Evolutionary conservation across 768 basidiomycete genomes (phyloP), one percentile per base, ranked within the genome.

Genomic region (Kwoniella dendrophila): DNA sequence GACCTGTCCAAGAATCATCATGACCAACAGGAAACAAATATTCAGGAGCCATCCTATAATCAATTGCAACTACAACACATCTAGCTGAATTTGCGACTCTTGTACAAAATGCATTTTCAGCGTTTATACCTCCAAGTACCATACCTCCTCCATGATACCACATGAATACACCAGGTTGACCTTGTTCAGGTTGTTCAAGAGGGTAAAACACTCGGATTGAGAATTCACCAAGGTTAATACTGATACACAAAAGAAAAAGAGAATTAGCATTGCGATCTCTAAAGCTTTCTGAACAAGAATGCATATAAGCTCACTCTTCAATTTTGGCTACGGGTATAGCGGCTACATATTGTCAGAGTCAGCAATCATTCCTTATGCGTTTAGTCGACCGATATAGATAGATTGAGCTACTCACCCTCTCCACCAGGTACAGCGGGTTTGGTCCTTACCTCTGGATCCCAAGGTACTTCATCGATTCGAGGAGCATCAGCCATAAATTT

Each of bases 101-200:
- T 0, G 85, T 86, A 36, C 83, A 81, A 67, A 90, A 87, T 4
- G 84, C 79, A n/a, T 83, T 83, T 62, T 87, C 86, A 26, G 84
- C 83, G 24, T 72, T 71, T 32, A 66, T 86, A 56, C 81, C 85
- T 0, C 89, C 89, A 1, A 90, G 80, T 0, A 88, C 88, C 89
- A 89, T 89, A 33, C 89, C 62, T 84, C 88, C 88, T 54, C 89
- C 89, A 64, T 89, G 89, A 73, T 86, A 88, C 82, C 83, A 90
- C 44, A 88, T 82, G 62, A 89, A 84, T 1, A 85, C 83, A 0
- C 88, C 88, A 4, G 44, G 29, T 11, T 16, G 6, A 3, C 18
- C 45, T 16, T 20, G 22, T 44, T 33, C 11, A 0, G 87, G 87
- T 0, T 80, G 69, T 0, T 59, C 43, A 4, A 41, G 40, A 0